These are phyloP conservation scores for Filobasidium wieringae DNA, from an alignment of 768 basidiomycete genomes.

Conservation along the genomic window DNA sequence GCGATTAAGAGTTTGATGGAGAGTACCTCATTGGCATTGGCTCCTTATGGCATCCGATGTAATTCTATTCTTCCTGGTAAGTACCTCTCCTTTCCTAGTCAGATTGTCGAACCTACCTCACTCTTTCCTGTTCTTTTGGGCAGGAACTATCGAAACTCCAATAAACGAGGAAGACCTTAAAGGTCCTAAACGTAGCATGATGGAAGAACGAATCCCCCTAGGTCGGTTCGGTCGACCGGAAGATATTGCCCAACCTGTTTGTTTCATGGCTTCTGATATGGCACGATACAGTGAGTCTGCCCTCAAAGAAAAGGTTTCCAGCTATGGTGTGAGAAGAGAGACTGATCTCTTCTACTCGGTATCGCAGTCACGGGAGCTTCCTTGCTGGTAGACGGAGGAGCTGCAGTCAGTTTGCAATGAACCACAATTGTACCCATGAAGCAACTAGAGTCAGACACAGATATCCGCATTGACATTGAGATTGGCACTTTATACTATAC, in stretches of 20 bases:
- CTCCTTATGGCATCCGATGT: conserved; percentile 61
- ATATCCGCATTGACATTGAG: too few species aligned
- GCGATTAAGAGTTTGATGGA: conserved; percentile 69
- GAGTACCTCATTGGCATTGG: conserved; percentile 62
- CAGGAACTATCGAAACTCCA: conserved; percentile 61
- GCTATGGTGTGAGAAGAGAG: not conserved
- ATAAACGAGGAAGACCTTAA: conserved; percentile 67
- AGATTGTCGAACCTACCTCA: not conserved
- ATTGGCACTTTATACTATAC: not conserved
- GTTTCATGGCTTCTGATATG: conserved; percentile 62
- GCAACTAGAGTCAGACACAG: too few species aligned
- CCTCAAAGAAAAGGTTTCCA: not conserved
- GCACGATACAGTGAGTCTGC: conserved; percentile 47
- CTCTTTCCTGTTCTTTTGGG: not conserved
- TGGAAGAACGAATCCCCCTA: conserved; percentile 54
- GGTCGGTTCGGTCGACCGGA: conserved; percentile 59
- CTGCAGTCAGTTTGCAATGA: conserved; percentile 61
- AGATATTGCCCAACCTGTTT: conserved; percentile 61
- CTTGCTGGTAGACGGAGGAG: conserved; percentile 58
- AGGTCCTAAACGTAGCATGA: conserved; percentile 52
- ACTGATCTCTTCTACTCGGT: not conserved
- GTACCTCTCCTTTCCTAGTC: not conserved
- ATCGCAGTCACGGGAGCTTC: conserved; percentile 51
- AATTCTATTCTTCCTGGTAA: conserved; percentile 46
- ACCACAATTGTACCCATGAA: too few species aligned